phyloP scores from a whole-genome alignment of 306 rosid species.

The Leucaena leucocephala region DNA sequence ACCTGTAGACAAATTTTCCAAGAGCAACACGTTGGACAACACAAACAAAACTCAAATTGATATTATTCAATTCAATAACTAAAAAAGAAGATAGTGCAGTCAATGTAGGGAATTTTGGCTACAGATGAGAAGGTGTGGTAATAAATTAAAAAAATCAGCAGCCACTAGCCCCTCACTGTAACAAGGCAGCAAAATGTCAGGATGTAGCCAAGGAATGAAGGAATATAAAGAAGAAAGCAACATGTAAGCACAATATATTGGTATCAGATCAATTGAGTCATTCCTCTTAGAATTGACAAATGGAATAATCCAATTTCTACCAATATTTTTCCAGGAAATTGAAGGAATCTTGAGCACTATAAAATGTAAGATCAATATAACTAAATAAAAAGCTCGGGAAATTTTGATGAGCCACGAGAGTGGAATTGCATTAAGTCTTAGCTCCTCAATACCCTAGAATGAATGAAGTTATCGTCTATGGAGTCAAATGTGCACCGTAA shows the following conservation, averaged over 20 bases:
- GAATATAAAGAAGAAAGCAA: not conserved
- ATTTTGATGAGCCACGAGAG: not conserved
- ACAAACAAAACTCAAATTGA: not conserved
- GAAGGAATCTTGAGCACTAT: not conserved
- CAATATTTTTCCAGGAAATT: not conserved
- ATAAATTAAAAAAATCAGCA: not conserved
- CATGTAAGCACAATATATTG: not conserved
- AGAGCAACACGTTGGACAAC: constrained; percentile 2
- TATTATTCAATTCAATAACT: constrained; percentile 2
- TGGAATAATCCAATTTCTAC: not conserved
- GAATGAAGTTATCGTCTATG: not conserved
- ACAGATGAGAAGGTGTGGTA: not conserved
- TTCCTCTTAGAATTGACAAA: not conserved
- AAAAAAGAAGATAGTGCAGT: not conserved
- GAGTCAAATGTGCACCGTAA: not conserved
- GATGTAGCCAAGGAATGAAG: not conserved
- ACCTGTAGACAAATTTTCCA: constrained; percentile 51
- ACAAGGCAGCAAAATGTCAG: not conserved
- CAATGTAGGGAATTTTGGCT: not conserved
- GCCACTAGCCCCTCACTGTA: not conserved
- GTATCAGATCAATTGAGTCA: not conserved
- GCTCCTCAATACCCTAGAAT: not conserved
- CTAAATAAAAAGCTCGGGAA: not conserved
- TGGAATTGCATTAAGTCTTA: not conserved
- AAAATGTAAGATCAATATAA: not conserved